Evolutionary conservation across 2,329 filamentous ascomycete genomes (phyloP).

Genomic region (Triangularia verruculosa): DNA sequence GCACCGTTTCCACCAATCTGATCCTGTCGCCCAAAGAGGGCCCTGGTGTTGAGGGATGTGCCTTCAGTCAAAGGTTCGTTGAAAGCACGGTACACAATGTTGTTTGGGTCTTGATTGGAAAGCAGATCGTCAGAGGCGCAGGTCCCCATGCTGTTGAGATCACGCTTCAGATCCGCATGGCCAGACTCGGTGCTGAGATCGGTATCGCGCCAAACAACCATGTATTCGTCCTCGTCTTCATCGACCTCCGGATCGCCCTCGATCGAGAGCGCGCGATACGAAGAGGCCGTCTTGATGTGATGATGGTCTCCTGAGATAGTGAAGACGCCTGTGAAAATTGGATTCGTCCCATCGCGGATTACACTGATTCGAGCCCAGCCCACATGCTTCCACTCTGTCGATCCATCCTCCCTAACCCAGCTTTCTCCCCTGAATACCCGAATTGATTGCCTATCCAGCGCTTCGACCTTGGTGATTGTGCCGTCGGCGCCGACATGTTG

Average conservation of each 20-base stretch:
- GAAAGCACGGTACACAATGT: slow-evolving; percentile 60
- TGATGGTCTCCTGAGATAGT: slow-evolving; percentile 78
- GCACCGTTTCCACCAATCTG: slow-evolving; percentile 71
- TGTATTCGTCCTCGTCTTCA: slow-evolving; percentile 61
- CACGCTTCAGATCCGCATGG: slow-evolving; percentile 64
- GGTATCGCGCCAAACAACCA: slow-evolving; percentile 91
- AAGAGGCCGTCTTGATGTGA: slow-evolving; percentile 74
- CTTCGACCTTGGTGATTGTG: slow-evolving; percentile 60
- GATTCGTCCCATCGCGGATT: slow-evolving; percentile 68
- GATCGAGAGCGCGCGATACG: slow-evolving; percentile 71
- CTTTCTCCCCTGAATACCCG: slow-evolving; percentile 80
- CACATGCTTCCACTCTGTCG: slow-evolving; percentile 68
- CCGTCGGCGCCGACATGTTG: slow-evolving; percentile 72
- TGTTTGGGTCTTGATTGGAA: slow-evolving; percentile 74
- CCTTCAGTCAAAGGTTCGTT: slow-evolving; percentile 40
- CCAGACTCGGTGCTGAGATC: slow-evolving; percentile 57
- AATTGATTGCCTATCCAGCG: slow-evolving; percentile 69
- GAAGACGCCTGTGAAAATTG: slow-evolving; percentile 89
- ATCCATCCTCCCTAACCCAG: slow-evolving; percentile 62
- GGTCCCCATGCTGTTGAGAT: slow-evolving; percentile 23
- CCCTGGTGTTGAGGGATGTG: slow-evolving; percentile 51
- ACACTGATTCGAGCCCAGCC: slow-evolving; percentile 87
- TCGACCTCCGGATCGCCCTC: slow-evolving; percentile 66
- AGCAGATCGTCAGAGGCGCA: slow-evolving; percentile 73
- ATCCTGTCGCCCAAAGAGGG: slow-evolving; percentile 70